Conservation (phyloP, 768 basidiomycete species). For the Xerocomus spinulosus region DNA sequence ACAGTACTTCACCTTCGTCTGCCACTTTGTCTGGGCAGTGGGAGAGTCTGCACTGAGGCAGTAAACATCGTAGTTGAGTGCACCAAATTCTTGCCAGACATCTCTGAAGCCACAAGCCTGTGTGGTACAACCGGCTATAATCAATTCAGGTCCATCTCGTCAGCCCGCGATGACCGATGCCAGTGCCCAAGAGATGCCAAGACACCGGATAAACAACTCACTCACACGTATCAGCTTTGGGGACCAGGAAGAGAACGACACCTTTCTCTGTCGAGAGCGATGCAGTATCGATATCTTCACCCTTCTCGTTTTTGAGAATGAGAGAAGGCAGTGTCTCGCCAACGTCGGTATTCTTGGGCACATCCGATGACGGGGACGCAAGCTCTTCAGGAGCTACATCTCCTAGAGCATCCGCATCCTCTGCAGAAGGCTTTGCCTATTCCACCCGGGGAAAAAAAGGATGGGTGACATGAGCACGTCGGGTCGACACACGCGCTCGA, state of each 20-base stretch:
- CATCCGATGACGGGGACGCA: neutral
- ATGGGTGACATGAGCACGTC: neutral
- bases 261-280: slow-evolving; percentile 65
- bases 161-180: slow-evolving; percentile 1
- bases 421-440: slow-evolving; percentile 19
- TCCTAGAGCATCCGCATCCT: neutral
- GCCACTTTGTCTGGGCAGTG: slow-evolving; percentile 75
- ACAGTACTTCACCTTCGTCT: slow-evolving; percentile 60
- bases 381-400: slow-evolving; percentile 4
- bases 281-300: slow-evolving; percentile 66
- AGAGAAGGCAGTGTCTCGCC: slow-evolving; percentile 74
- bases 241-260: slow-evolving; percentile 77
- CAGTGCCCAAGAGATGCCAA: neutral
- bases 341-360: slow-evolving; percentile 45
- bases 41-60: slow-evolving; percentile 80
- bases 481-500: neutral
- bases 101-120: slow-evolving; percentile 94
- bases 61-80: slow-evolving; percentile 64
- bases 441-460: neutral
- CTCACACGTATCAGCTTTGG: slow-evolving; percentile 83
- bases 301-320: slow-evolving; percentile 80
- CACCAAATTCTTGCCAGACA: slow-evolving; percentile 68
- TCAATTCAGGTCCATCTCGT: neutral
- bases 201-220: slow-evolving; percentile 1
- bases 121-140: slow-evolving; percentile 78